phyloP scores from a whole-genome alignment of 495 filamentous ascomycete species.

The Penicillium cosmopolitanum region DNA sequence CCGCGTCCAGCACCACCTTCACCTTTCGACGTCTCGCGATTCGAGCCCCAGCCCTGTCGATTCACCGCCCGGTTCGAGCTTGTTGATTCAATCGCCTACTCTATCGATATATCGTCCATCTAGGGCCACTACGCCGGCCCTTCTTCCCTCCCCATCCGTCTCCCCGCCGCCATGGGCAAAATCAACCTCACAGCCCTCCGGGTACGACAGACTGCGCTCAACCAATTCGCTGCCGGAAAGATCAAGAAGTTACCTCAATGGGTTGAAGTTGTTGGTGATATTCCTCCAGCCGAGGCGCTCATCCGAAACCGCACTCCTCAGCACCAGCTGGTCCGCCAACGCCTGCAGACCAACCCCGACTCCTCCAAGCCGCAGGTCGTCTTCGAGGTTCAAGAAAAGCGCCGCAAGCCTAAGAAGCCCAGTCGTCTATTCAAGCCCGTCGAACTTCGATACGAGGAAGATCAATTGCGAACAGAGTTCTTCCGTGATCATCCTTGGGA shows the following conservation, averaged over 20 bases:
- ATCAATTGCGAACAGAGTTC: slow-evolving; percentile 77
- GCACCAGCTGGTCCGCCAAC: slow-evolving; percentile 59
- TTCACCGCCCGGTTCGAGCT: background rate
- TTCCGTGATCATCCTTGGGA: slow-evolving; percentile 97
- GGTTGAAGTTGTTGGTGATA: slow-evolving; percentile 70
- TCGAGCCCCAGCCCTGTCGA: background rate
- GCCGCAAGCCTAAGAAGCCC: slow-evolving; percentile 57
- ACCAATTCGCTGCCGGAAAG: slow-evolving; percentile 56
- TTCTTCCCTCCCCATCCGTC: background rate
- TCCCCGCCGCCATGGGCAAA: slow-evolving; percentile 58
- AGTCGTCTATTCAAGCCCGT: slow-evolving; percentile 81
- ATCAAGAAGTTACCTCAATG: slow-evolving; percentile 65
- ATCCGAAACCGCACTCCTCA: slow-evolving; percentile 69
- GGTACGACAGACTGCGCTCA: slow-evolving; percentile 68
- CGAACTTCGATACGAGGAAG: slow-evolving; percentile 80
- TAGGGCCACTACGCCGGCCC: background rate
- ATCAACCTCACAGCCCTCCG: slow-evolving; percentile 73
- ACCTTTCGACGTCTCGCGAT: slow-evolving; percentile 2
- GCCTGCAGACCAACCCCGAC: slow-evolving; percentile 45
- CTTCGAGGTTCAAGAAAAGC: slow-evolving; percentile 45
- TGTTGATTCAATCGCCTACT: background rate
- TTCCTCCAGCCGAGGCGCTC: slow-evolving; percentile 80
- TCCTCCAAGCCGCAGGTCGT: slow-evolving; percentile 40
- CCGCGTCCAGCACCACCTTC: slow-evolving; percentile 20
- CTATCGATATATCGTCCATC: background rate